These are phyloP conservation scores for Exophiala calicioides DNA, from an alignment of 2,329 filamentous ascomycete species.

Conservation along the genomic window DNA sequence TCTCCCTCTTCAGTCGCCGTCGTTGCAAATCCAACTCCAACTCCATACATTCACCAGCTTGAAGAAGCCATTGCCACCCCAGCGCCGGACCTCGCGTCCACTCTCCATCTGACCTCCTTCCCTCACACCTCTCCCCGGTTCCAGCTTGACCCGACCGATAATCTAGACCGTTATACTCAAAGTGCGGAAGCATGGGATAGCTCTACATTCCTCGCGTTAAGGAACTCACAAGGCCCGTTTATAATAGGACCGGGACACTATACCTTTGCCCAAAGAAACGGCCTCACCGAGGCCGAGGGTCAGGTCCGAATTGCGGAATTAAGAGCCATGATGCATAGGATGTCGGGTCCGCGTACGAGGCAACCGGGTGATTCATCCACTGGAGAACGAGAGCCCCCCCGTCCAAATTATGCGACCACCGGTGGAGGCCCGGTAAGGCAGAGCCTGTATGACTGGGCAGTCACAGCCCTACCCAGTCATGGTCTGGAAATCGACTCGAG, in stretches of 20 bases:
- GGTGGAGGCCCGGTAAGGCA: constrained; percentile 2
- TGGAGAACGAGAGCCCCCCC: not conserved
- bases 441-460: constrained; percentile 22
- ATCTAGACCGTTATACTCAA: no score
- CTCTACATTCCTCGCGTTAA: no score
- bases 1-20: constrained; percentile 16
- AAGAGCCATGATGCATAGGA: constrained; percentile 12
- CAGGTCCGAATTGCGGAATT: no score
- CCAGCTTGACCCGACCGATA: no score
- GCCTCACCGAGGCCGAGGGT: no score
- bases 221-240: no score
- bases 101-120: constrained; percentile 42
- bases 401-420: constrained; percentile 9
- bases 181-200: no score
- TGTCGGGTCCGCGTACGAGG: no score
- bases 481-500: not conserved
- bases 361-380: not conserved
- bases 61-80: constrained; percentile 49
- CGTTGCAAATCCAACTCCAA: constrained; percentile 32
- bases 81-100: constrained; percentile 53
- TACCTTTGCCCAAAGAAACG: no score
- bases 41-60: constrained; percentile 50
- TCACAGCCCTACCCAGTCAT: not conserved
- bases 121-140: no score
- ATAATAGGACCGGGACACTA: no score